These are phyloP conservation scores for Fistulina hepatica DNA, from an alignment of 1,284 basidiomycete species.

Conservation along the genomic window DNA sequence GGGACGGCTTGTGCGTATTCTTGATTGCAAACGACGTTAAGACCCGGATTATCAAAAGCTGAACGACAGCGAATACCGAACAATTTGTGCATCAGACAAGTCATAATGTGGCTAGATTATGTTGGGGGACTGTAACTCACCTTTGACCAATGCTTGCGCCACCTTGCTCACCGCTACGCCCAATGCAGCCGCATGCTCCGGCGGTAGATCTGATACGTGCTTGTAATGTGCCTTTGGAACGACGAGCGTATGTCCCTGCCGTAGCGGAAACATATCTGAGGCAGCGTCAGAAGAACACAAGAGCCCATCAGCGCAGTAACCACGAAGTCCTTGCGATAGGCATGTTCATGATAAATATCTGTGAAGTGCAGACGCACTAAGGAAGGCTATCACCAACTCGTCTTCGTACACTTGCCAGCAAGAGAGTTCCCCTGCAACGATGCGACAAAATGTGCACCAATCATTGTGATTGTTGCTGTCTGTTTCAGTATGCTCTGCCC, in stretches of 20 bases:
- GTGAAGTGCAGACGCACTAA: constrained; percentile 43
- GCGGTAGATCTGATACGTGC: constrained; percentile 52
- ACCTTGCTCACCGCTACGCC: constrained; percentile 52
- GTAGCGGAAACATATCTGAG: constrained; percentile 59
- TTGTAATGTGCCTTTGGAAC: constrained; percentile 55
- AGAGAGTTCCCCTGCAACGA: constrained; percentile 37
- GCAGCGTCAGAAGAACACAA: constrained; percentile 2
- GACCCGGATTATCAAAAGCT: constrained; percentile 54
- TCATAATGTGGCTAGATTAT: neutral
- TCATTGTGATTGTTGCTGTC: too few relatives aligned
- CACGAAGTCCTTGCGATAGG: too few relatives aligned
- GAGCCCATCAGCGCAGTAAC: neutral
- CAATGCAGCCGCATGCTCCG: constrained; percentile 46
- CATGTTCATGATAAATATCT: too few relatives aligned
- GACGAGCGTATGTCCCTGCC: constrained; percentile 57
- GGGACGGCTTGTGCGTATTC: constrained; percentile 73
- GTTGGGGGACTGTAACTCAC: constrained; percentile 22
- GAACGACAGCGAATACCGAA: neutral
- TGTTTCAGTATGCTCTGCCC: too few relatives aligned
- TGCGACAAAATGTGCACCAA: constrained; percentile 61
- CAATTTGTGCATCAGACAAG: constrained; percentile 1
- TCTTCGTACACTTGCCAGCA: constrained; percentile 50
- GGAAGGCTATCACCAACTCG: constrained; percentile 55
- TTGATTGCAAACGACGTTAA: constrained; percentile 71
- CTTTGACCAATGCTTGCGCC: constrained; percentile 49